Evolutionary conservation across 73 alveolate species (phyloP).

Genomic region (Tetrahymena borealis): DNA sequence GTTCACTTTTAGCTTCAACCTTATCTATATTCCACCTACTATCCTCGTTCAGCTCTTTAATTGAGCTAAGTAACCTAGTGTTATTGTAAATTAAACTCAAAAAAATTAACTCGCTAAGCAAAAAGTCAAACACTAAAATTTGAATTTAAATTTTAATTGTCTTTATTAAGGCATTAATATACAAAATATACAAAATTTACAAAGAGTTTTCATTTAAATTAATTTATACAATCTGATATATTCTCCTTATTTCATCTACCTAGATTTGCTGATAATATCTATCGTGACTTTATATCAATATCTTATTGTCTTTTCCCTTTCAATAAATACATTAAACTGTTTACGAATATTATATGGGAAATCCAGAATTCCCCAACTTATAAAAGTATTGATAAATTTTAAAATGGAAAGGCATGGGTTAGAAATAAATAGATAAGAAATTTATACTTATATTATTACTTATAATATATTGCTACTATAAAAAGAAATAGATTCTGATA

Average conservation of each 20-base stretch:
- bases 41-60: no score
- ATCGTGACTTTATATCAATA: neutral
- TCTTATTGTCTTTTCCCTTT: neutral
- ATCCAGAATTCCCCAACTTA: neutral
- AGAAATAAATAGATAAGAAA: no score
- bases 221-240: no score
- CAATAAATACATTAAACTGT: neutral
- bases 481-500: no score
- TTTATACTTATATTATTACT: no score
- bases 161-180: neutral
- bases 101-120: neutral
- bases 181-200: neutral
- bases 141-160: neutral
- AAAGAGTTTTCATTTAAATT: neutral
- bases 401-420: no score
- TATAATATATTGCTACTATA: no score
- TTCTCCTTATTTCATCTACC: neutral
- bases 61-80: neutral
- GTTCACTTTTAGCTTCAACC: no score
- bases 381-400: neutral
- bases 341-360: neutral
- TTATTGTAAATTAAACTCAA: neutral
- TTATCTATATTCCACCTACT: no score
- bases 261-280: neutral
- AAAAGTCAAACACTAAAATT: neutral